Evolutionary conservation across 192 early-diverging fungal genomes (phyloP), one percentile per base, ranked within the genome.

Genomic region (Obelidium mucronatum): DNA sequence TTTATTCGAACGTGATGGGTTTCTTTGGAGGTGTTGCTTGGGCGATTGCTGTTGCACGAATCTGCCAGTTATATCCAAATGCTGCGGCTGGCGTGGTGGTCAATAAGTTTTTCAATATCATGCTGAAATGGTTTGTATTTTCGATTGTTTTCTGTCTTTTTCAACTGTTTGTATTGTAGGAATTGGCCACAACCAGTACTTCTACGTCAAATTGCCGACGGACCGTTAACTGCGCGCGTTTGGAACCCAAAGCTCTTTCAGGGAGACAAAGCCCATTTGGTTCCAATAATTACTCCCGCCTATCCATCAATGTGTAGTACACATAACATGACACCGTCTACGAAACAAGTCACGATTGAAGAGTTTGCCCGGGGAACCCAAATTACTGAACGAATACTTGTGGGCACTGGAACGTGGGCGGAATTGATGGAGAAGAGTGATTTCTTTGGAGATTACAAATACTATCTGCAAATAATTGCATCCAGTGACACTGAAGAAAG

Each of bases 291-390:
- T 75, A 99, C 97, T 11, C 97, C 97, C 3, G 96, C 97, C 2
- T 99, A 99, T 73, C 97, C 97, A 34, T 95, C 94, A 30, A 98
- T 97, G 96, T 98, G 96, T 80, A 90, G 96, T 2, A 99, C 97
- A 2, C 96, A 98, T 81, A 99, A 98, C 76, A 96, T 99, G 15
- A 95, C 93, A 1, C 75, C 85, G 61, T 97, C 95, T 2, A 98
- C 97, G 0, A 89, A 91, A 30, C 75, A 72, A 2, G 90, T 99
- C 19, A 98, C 96, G 68, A 90, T 88, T 15, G 81, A 87, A 19
- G 97, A 99, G 84, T 93, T 97, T 67, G 87, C 90, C 73, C 87
- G 92, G 44, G 96, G 93, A 0, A 87, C 85, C 5, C 92, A 90
- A 11, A 88, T 95, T 54, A 87, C 89, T 5, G 90, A 93, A 64